These are phyloP conservation scores for Protomyces inundatus DNA, from an alignment of 1,139 yeast species.

Conservation along the genomic window DNA sequence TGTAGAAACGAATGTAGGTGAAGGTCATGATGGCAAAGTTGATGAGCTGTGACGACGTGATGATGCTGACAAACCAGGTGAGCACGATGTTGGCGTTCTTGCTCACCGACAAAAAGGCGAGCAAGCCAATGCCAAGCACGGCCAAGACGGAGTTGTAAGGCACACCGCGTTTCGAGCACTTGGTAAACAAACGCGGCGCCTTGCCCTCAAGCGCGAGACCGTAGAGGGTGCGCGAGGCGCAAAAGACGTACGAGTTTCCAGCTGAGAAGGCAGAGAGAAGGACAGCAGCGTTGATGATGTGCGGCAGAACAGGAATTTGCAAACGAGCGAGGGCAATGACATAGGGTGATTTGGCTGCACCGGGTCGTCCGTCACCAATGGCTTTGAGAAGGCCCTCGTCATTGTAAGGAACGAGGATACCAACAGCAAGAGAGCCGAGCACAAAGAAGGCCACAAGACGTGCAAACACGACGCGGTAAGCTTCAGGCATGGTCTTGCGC, in stretches of 20 bases:
- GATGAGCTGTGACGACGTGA: slow-evolving; percentile 54
- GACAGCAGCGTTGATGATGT: slow-evolving; percentile 69
- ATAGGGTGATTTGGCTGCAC: slow-evolving; percentile 61
- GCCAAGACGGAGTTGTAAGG: slow-evolving; percentile 51
- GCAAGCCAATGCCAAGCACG: slow-evolving; percentile 44
- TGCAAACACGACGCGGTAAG: slow-evolving; percentile 74
- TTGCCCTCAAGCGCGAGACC: slow-evolving; percentile 56
- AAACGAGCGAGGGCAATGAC: slow-evolving; percentile 66
- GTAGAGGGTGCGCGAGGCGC: slow-evolving; percentile 56
- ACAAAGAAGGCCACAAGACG: slow-evolving; percentile 78
- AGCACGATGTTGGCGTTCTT: slow-evolving; percentile 66
- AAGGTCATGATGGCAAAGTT: slow-evolving; percentile 51
- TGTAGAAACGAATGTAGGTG: slow-evolving; percentile 38
- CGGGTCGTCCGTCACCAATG: slow-evolving; percentile 38
- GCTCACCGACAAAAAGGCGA: slow-evolving; percentile 65
- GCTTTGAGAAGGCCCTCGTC: slow-evolving; percentile 46
- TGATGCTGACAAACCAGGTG: slow-evolving; percentile 75
- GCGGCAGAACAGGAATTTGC: slow-evolving; percentile 64
- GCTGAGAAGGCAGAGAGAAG: slow-evolving; percentile 62
- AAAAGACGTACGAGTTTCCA: slow-evolving; percentile 69
- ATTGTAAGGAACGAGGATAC: slow-evolving; percentile 66
- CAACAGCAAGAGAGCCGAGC: slow-evolving; percentile 28
- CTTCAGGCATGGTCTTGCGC: slow-evolving; percentile 72
- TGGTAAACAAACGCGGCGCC: slow-evolving; percentile 56
- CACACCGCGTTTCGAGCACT: slow-evolving; percentile 52